These are phyloP conservation scores for Chondrus crispus DNA, from an alignment of 23 red algal genomes.

Conservation along the genomic window DNA sequence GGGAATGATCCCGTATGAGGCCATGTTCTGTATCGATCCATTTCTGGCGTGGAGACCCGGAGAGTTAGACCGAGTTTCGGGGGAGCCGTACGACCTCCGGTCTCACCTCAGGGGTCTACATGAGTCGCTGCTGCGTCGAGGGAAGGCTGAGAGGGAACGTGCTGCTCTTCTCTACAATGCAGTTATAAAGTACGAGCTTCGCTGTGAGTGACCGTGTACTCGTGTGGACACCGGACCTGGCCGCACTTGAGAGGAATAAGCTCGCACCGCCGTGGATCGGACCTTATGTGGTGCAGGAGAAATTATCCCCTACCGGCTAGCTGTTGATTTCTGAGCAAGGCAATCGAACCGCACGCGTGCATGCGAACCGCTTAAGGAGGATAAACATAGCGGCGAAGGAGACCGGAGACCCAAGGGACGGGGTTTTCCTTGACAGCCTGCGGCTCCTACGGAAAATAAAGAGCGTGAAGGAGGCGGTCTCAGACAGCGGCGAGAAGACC, in stretches of 20 bases:
- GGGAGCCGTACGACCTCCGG: not conserved
- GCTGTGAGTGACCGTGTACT: not conserved
- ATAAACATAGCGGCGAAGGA: not conserved
- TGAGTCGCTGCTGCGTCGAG: not conserved
- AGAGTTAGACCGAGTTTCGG: not conserved
- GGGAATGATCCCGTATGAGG: slow-evolving; percentile 2
- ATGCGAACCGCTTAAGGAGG: not conserved
- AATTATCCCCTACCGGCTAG: too few species aligned
- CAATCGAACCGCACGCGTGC: not conserved
- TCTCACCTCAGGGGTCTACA: not conserved
- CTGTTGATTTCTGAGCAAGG: not conserved
- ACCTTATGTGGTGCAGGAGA: too few species aligned
- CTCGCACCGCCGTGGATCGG: too few species aligned
- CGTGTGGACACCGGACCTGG: not conserved
- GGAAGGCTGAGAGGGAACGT: not conserved
- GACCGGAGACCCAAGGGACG: not conserved
- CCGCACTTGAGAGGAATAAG: not conserved
- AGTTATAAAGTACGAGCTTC: not conserved
- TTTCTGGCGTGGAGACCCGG: not conserved
- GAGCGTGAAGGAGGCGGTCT: too few species aligned
- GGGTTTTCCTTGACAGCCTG: slow-evolving; percentile 1
- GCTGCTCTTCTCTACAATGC: not conserved
- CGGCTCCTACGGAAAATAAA: too few species aligned
- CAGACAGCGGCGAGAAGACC: too few species aligned
- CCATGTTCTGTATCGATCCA: not conserved